Evolutionary conservation across 192 early-diverging fungal genomes (phyloP), one percentile per base, ranked within the genome.

Genomic region (Endogone sp.): DNA sequence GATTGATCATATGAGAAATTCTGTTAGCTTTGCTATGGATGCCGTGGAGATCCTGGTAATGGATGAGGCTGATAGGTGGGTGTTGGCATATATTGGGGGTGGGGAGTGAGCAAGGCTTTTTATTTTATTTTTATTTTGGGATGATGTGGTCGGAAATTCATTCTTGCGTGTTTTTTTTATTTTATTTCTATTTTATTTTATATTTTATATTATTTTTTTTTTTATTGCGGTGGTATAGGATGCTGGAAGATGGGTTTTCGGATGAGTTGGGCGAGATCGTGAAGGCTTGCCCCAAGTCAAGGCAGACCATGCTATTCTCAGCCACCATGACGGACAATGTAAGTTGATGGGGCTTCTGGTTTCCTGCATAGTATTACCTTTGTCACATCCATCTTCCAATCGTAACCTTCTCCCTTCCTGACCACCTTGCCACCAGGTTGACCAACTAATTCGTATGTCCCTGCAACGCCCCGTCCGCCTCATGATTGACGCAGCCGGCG

Each of bases 221-320:
- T 20, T 29, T 49, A 49, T 49, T 49, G 37, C 9, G 1, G 16
- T 49, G 21, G 21, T 60, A 22, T 62, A 88, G 91, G 66, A 98
- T 99, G 88, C 83, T 99, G 9, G 98, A 99, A 76, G 95, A 98
- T 75, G 98, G 98, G 27, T 99, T 99, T 75, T 85, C 91, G 13
- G 95, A 89, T 68, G 98, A 99, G 75, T 85, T 99, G 60, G 91
- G 90, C 20, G 95, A 99, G 76, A 98, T 99, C 76, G 85, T 99
- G 73, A 91, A 90, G 62, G 63, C 89, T 56, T 93, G 91, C 56
- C 98, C 98, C 2, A 85, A 87, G 65, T 86, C 84, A 56, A 88
- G 98, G 59, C 98, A 99, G 75, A 96, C 96, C 2, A 97, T 99
- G 95, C 82, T 99, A 4, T 99, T 99, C 80, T 99, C 98, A 26